Base-by-base conservation (phyloP, 192 early-diverging fungal species). In the Gonapodya prolifera region DNA sequence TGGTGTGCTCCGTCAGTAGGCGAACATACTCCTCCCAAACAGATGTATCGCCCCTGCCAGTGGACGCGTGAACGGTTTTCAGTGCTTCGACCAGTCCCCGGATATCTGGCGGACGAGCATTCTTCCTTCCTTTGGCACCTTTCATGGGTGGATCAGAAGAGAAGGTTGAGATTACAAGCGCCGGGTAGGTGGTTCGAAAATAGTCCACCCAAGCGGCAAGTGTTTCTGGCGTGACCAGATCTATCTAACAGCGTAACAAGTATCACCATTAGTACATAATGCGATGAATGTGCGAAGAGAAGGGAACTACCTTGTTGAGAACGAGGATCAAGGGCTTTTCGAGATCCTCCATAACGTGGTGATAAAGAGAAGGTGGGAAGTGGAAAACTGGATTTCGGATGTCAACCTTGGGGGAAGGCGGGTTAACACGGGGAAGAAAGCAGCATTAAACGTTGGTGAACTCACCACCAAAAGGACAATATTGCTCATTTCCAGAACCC, bases 361-460 rank as follows among this genome's bases (percentile, higher is more conserved):
- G 80, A 84, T 95, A 96, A 2, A 98, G 88, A 1, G 93, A 90
- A 0, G 91, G 90, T 18, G 96, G 93, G 78, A 98, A 98, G 76
- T 98, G 96, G 34, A 98, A 80, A 1, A 98, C 83, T 0, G 96
- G 96, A 77, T 98, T 91, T 1, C 96, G 83, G 31, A 95, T 88
- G 79, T 98, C 96, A 28, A 94, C 91, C 81, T 35, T 96, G 85
- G 71, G 96, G 83, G 69, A 98, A 88, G 77, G 96, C 95, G 77
- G 92, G 93, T 61, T 8, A 61, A 23, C 45, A 61, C 23, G 45
- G n/a, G n/a, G n/a, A n/a, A n/a, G n/a, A n/a, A n/a, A n/a, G n/a
- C n/a, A n/a, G n/a, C n/a, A n/a, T n/a, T n/a, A n/a, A n/a, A n/a
- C n/a, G n/a, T n/a, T n/a, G n/a, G n/a, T n/a, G n/a, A 1, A 93